Percentiles rank a stretch among this genome's conserved stretches.
Evolutionary conservation across 1,139 yeast species (phyloP).

Genomic region (Debaryomyces fabryi): DNA sequence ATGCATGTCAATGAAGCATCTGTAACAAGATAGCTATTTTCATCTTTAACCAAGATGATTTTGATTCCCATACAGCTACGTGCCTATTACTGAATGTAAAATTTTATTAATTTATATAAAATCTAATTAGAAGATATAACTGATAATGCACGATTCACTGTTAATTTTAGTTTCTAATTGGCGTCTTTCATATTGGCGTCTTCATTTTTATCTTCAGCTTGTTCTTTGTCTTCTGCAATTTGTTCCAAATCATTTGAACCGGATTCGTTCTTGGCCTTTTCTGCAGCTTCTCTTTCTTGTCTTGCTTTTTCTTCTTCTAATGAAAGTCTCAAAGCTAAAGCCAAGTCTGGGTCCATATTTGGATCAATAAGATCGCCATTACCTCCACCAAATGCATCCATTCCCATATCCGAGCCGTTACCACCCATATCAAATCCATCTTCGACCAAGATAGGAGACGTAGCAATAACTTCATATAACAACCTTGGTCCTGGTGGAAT

Average conservation of each 20-base stretch:
- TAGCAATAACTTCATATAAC: conserved; percentile 71
- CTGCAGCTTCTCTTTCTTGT: conserved; percentile 62
- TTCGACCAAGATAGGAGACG: conserved; percentile 69
- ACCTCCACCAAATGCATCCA: conserved; percentile 50
- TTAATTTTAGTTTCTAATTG: not conserved
- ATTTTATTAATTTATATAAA: conserved; percentile 1
- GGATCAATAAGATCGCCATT: conserved; percentile 74
- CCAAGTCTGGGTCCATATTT: conserved; percentile 94
- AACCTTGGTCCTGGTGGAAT: conserved; percentile 87
- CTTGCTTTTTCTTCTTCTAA: conserved; percentile 81
- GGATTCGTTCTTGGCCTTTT: conserved; percentile 36
- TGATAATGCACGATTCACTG: not conserved
- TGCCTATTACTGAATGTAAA: not conserved
- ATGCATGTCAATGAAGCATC: not conserved
- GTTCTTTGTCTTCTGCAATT: conserved; percentile 37
- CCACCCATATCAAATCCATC: conserved; percentile 52
- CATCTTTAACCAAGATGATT: not conserved
- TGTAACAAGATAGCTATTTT: not conserved
- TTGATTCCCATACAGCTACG: not conserved
- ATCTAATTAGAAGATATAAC: conserved; percentile 3
- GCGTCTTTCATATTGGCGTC: conserved; percentile 16
- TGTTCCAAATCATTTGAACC: conserved; percentile 28
- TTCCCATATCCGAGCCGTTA: conserved; percentile 45
- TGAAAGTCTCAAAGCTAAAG: conserved; percentile 86
- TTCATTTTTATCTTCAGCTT: conserved; percentile 20